Conservation (phyloP, 2,329 filamentous ascomycete genomes). For the Chaetoscypha palmicola region DNA sequence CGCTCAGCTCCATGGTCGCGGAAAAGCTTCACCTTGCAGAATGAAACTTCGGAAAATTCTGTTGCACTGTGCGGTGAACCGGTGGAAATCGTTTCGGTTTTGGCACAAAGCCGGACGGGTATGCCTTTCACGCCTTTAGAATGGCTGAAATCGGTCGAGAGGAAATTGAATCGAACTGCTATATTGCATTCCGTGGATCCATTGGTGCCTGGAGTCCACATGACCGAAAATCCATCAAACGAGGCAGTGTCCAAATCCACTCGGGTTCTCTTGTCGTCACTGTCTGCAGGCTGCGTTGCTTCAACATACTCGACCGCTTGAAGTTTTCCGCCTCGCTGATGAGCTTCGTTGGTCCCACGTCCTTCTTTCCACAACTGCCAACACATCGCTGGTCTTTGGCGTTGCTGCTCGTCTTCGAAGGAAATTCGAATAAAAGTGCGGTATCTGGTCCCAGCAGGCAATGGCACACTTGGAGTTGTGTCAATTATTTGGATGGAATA, state of each 20-base stretch:
- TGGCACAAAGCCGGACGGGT: constrained; percentile 84
- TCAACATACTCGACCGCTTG: constrained; percentile 94
- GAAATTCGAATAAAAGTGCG: constrained; percentile 91
- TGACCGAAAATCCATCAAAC: constrained; percentile 89
- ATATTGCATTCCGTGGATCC: constrained; percentile 72
- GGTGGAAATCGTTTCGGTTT: constrained; percentile 63
- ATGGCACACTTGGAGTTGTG: constrained; percentile 55
- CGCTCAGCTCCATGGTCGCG: constrained; percentile 91
- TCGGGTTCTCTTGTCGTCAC: constrained; percentile 59
- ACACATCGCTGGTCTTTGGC: constrained; percentile 71
- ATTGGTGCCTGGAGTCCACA: constrained; percentile 71
- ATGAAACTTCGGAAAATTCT: constrained; percentile 66
- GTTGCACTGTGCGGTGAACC: constrained; percentile 42
- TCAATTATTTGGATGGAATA: constrained; percentile 84
- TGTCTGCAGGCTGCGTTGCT: constrained; percentile 49
- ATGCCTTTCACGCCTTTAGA: constrained; percentile 98
- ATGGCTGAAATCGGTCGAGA: constrained; percentile 97
- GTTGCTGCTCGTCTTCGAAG: constrained; percentile 92
- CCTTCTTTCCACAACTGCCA: constrained; percentile 97
- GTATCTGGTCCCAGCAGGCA: constrained; percentile 60
- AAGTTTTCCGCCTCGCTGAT: constrained; percentile 84
- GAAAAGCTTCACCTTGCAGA: constrained; percentile 96
- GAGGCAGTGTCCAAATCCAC: constrained; percentile 69
- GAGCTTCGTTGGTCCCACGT: constrained; percentile 88
- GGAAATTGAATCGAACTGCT: constrained; percentile 92